Base-by-base conservation (phyloP, 805 yeast species). In the Ogataea haglerorum region DNA sequence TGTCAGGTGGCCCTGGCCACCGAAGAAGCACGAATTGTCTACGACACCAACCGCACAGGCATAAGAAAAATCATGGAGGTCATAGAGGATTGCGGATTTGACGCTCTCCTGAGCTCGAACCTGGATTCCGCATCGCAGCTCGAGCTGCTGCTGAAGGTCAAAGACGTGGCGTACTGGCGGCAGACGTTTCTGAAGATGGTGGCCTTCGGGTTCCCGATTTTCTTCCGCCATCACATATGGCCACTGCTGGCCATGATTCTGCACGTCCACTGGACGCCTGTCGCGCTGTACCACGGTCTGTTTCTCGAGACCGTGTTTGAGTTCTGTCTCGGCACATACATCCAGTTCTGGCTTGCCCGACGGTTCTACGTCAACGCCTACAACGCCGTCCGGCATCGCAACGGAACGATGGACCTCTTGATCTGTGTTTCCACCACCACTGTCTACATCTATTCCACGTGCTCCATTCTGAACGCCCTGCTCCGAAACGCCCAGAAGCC, bases 351-450 rank as follows among this genome's bases (percentile, higher is more conserved):
- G 52, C 48, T 88, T n/a, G 97, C 95, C 0, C 52, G 65, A 6
- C 68, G 73, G 25, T 93, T 89, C 56, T 79, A 79, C 61, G 64
- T 61, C 34, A 82, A 86, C 41, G 76, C 93, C 6, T 71, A 64
- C 56, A 74, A 73, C 25, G 82, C 95, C 6, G 43, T 89, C 16
- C 69, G 69, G 38, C 89, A 85, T 54, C 73, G 80, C 5, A 80
- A 86, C 17, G 82, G 82, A 8, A 88, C 91, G 6, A 95, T 93
- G 99, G 99, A 93, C 62, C 85, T 91, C 2, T 69, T 93, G 45
- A 89, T 93, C 26, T 80, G 85, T 38, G 69, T 85, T 15, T 87
- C 97, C 3, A 89, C 96, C 0, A 64, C 82, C 35, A 78, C 85
- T 16, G 86, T 96, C 4, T 93, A 78, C 56, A 34, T 68, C 5